These are phyloP conservation scores for Malus sieversii DNA, from an alignment of 306 rosid species.

Conservation along the genomic window DNA sequence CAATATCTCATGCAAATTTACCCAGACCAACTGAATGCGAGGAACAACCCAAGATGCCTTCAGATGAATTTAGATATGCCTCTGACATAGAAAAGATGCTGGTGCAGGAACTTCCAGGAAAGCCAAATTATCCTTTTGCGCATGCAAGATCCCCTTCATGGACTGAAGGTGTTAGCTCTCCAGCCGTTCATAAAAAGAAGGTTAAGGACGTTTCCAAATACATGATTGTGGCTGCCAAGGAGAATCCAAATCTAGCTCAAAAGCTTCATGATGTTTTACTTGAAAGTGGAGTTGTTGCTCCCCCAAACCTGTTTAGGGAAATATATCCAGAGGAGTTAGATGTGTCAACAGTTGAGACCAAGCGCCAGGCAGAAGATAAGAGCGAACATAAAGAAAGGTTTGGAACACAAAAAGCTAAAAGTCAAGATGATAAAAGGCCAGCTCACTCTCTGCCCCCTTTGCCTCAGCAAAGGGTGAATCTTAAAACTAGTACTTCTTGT, in stretches of 20 bases:
- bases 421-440: slow-evolving; percentile 32
- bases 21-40: slow-evolving; percentile 21
- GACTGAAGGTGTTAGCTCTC: slow-evolving; percentile 92
- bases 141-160: slow-evolving; percentile 93
- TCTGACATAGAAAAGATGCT: slow-evolving; percentile 36
- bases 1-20: slow-evolving; percentile 7
- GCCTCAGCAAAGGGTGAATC: slow-evolving; percentile 40
- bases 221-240: slow-evolving; percentile 96
- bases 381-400: slow-evolving; percentile 31
- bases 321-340: slow-evolving; percentile 56
- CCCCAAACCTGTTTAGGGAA: slow-evolving; percentile 77
- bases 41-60: slow-evolving; percentile 31
- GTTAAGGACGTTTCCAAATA: slow-evolving; percentile 89
- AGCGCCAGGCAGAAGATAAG: slow-evolving; percentile 33
- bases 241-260: slow-evolving; percentile 85
- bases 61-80: slow-evolving; percentile 27
- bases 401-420: slow-evolving; percentile 27
- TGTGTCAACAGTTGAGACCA: slow-evolving; percentile 33
- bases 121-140: slow-evolving; percentile 43
- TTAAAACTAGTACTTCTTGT: slow-evolving; percentile 44
- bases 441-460: slow-evolving; percentile 53
- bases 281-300: slow-evolving; percentile 94
- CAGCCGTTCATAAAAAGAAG: slow-evolving; percentile 64
- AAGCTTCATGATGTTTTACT: slow-evolving; percentile 88
- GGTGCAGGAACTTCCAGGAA: slow-evolving; percentile 33